These are phyloP conservation scores for Cystoderma amianthinum DNA, from an alignment of 768 basidiomycete species.

Conservation along the genomic window DNA sequence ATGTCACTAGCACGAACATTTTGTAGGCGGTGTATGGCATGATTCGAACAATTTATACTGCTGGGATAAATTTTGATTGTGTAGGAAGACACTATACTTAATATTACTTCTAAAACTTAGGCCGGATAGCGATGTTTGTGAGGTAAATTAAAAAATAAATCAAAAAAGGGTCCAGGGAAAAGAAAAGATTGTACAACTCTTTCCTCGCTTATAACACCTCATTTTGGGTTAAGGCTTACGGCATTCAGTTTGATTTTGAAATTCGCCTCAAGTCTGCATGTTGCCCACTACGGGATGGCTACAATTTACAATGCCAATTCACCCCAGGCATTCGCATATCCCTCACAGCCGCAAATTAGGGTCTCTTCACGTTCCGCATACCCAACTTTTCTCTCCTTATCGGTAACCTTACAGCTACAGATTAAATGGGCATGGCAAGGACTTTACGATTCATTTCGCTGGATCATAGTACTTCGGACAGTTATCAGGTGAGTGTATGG, in stretches of 20 bases:
- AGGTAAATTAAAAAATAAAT: no score
- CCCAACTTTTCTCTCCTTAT: conserved; percentile 62
- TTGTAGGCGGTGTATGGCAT: no score
- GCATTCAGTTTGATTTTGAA: conserved; percentile 3
- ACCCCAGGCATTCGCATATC: conserved; percentile 17
- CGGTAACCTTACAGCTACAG: conserved; percentile 55
- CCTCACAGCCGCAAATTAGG: conserved; percentile 23
- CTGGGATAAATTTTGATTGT: no score
- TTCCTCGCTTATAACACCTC: no score
- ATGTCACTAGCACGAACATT: no score
- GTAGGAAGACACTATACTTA: no score
- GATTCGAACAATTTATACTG: no score
- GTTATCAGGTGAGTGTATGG: conserved; percentile 43
- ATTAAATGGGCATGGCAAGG: conserved; percentile 52
- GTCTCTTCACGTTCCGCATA: conserved; percentile 46
- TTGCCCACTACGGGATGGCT: conserved; percentile 7
- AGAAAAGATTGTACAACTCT: no score
- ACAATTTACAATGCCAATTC: conserved; percentile 11
- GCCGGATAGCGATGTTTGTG: no score
- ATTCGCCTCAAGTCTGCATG: conserved; percentile 3
- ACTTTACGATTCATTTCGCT: conserved; percentile 65
- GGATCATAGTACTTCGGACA: conserved; percentile 56
- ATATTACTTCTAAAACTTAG: no score
- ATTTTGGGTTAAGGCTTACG: conserved; percentile 29
- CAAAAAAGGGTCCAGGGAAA: no score